These are phyloP conservation scores for Ramaria sp. DNA, from an alignment of 768 basidiomycete species.

Conservation along the genomic window DNA sequence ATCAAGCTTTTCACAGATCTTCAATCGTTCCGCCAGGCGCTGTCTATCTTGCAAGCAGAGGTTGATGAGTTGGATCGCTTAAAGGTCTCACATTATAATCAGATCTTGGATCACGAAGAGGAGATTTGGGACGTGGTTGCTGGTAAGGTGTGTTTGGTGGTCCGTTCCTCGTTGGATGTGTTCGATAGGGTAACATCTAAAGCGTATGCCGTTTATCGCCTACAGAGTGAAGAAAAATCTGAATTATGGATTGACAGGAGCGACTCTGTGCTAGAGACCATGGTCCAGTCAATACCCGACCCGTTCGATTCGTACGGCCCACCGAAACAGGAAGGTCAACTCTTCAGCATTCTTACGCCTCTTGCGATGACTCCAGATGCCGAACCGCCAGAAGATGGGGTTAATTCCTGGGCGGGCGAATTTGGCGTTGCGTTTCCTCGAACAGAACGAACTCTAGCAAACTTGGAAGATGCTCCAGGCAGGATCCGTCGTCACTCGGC, in stretches of 20 bases:
- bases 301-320: slow-evolving; percentile 90
- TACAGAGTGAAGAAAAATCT: not conserved
- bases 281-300: slow-evolving; percentile 84
- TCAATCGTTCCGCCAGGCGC: slow-evolving; percentile 77
- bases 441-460: not conserved
- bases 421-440: not conserved
- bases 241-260: slow-evolving; percentile 26
- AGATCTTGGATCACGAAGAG: slow-evolving; percentile 87
- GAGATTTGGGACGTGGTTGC: slow-evolving; percentile 93
- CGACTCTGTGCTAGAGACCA: slow-evolving; percentile 83
- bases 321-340: slow-evolving; percentile 78
- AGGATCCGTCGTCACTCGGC: slow-evolving; percentile 6
- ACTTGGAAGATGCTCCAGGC: slow-evolving; percentile 2
- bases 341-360: slow-evolving; percentile 87
- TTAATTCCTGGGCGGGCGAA: not conserved
- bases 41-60: slow-evolving; percentile 72
- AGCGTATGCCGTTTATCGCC: slow-evolving; percentile 43
- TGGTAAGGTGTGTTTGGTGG: slow-evolving; percentile 67
- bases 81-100: slow-evolving; percentile 70
- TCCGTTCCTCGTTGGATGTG: slow-evolving; percentile 86
- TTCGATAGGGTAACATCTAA: slow-evolving; percentile 82
- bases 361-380: slow-evolving; percentile 40
- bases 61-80: slow-evolving; percentile 87
- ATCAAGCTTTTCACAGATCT: slow-evolving; percentile 45
- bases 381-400: not conserved